Evolutionary conservation across 2,329 filamentous ascomycete genomes (phyloP).

Genomic region (Monilinia aucupariae): DNA sequence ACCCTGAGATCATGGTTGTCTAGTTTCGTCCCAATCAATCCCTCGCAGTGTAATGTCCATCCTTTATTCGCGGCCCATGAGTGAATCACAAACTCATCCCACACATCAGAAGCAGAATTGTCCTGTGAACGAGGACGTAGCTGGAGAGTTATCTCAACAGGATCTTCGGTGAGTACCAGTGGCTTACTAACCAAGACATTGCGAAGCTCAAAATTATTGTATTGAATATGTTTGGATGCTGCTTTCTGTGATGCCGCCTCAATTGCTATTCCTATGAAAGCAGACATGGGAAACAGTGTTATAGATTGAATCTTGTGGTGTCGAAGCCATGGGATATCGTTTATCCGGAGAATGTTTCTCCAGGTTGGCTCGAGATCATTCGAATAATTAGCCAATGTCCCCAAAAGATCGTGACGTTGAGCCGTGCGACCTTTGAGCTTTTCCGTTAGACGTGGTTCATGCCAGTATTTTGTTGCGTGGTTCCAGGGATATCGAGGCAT

Average conservation of each 20-base stretch:
- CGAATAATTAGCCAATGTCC: conserved; percentile 8
- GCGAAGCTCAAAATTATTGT: conserved; percentile 33
- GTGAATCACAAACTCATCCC: conserved; percentile 16
- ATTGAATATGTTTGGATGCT: conserved; percentile 32
- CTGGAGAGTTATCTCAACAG: conserved; percentile 47
- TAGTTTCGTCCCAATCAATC: conserved; percentile 24
- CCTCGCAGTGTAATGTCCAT: conserved; percentile 48
- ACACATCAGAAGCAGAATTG: conserved; percentile 22
- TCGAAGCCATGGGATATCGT: conserved; percentile 21
- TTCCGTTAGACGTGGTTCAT: conserved; percentile 45
- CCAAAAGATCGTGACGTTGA: conserved; percentile 13
- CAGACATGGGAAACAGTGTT: conserved; percentile 32
- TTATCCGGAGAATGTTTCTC: conserved; percentile 12
- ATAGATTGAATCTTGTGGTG: conserved; percentile 46
- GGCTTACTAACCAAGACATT: conserved; percentile 10
- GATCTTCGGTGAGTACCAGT: conserved; percentile 28
- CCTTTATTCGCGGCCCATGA: conserved; percentile 12
- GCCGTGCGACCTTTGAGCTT: conserved; percentile 31
- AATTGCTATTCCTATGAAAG: conserved; percentile 33
- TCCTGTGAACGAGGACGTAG: conserved; percentile 42
- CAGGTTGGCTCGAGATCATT: conserved; percentile 15
- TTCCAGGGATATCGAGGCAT: conserved; percentile 53
- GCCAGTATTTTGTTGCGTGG: conserved; percentile 47
- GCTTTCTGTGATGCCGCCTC: conserved; percentile 29
- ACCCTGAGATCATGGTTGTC: neutral